These are phyloP conservation scores for Byssochlamys sp. DNA, from an alignment of 2,329 filamentous ascomycete species.

Conservation along the genomic window DNA sequence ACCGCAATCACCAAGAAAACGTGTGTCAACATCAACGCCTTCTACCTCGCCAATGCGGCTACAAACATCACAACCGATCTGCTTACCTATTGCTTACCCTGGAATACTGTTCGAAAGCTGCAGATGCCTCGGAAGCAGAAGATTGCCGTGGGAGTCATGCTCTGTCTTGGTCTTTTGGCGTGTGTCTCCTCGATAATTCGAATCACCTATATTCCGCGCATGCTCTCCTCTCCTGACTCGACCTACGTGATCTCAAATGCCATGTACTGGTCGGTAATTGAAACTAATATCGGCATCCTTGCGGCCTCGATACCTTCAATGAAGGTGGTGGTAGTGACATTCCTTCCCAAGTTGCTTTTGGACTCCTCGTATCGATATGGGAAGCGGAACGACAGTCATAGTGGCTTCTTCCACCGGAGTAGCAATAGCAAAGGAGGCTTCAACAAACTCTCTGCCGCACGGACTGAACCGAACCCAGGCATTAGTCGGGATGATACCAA, in stretches of 20 bases:
- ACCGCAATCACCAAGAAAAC: slow-evolving; percentile 19
- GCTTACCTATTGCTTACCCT: slow-evolving; percentile 44
- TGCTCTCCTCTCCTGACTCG: slow-evolving; percentile 28
- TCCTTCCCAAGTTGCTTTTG: slow-evolving; percentile 31
- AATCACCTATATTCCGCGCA: slow-evolving; percentile 29
- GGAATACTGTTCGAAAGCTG: slow-evolving; percentile 38
- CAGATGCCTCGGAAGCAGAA: slow-evolving; percentile 42
- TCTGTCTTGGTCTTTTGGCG: slow-evolving; percentile 43
- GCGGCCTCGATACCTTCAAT: slow-evolving; percentile 35
- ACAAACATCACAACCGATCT: slow-evolving; percentile 54
- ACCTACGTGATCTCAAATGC: slow-evolving; percentile 31
- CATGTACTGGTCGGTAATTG: slow-evolving; percentile 39
- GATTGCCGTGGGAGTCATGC: slow-evolving; percentile 38
- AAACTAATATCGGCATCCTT: slow-evolving; percentile 35
- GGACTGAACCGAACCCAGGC: not conserved
- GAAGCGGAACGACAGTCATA: not conserved
- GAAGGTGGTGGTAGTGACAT: slow-evolving; percentile 31
- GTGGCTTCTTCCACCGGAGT: not conserved
- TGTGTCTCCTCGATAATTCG: slow-evolving; percentile 38
- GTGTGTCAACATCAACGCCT: slow-evolving; percentile 42
- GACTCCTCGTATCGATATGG: not conserved
- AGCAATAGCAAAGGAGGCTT: not conserved
- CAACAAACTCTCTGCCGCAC: not conserved
- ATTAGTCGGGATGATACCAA: not conserved
- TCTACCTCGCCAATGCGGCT: slow-evolving; percentile 46